Evolutionary conservation across 1,139 yeast species (phyloP), one percentile per base, ranked within the genome.

Genomic region (Diutina catenulata): DNA sequence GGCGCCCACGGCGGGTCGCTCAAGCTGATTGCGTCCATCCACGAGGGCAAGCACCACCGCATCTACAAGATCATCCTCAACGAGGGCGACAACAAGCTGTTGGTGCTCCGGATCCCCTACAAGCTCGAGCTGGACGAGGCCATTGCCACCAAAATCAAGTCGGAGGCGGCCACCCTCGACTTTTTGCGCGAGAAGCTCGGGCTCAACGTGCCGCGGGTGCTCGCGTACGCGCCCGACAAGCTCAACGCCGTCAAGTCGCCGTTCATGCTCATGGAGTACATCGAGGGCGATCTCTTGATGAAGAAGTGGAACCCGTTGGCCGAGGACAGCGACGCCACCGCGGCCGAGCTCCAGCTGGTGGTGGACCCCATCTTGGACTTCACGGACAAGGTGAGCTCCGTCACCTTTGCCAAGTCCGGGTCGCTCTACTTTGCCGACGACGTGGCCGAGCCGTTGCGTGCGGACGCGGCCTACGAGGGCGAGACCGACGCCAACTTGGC

Each of bases 121-220:
- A 74, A 80, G 37, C 62, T 79, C 41, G 82, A 69, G 40, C 70
- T 82, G 18, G 76, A 74, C 41, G 72, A 68, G 44, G 75, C 81
- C 40, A 72, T 81, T 40, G 63, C 74, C 36, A 67, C 75, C 45
- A 78, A 84, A 46, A 67, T 91, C 51, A 79, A 80, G 55, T 77
- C 91, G 56, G 98, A 91, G 59, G 95, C 80, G 36, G 98, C 98
- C 18, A 88, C 97, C 2, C 65, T 82, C 64, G 96, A 88, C 56
- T 88, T 83, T 55, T 68, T 80, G 40, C 57, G 66, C 38, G 58
- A 70, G 47, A 77, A 76, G 47, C 55, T 76, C 31, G 64, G 62
- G 2, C 55, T 64, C 35, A 67, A 70, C 24, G 83, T 82, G 36
- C 96, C 97, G 33, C 74, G 74, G 46, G 82, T 86, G 8, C 59